A percentile compares a stretch with the other conserved stretches of the same genome.
Conservation (phyloP, 2,329 filamentous ascomycete species). For the Aschersonia sp. region DNA sequence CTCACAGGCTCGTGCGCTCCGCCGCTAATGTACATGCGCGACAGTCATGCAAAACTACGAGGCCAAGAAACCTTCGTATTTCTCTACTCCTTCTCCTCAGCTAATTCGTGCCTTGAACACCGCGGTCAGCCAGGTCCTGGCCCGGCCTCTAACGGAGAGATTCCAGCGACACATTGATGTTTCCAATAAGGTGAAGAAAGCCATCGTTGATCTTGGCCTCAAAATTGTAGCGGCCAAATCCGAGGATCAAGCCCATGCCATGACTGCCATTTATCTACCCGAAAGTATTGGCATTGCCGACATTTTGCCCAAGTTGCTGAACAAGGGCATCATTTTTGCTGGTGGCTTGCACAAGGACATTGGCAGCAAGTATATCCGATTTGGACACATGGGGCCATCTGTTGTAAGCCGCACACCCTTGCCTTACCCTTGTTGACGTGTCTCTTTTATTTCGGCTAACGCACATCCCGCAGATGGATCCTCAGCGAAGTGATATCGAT, state of each 20-base stretch:
- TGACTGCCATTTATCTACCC: slow-evolving; percentile 95
- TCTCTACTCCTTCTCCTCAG: slow-evolving; percentile 91
- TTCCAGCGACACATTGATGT: slow-evolving; percentile 69
- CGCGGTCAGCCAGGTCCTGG: slow-evolving; percentile 70
- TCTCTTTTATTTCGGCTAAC: neutral
- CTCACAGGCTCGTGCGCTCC: neutral
- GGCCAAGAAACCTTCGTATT: slow-evolving; percentile 93
- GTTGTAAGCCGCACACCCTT: slow-evolving; percentile 35
- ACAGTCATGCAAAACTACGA: slow-evolving; percentile 98
- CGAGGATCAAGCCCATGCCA: slow-evolving; percentile 87
- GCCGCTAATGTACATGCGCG: neutral
- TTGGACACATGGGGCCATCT: slow-evolving; percentile 96
- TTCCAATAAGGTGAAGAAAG: slow-evolving; percentile 77
- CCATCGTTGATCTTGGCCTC: slow-evolving; percentile 65
- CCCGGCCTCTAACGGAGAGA: slow-evolving; percentile 65
- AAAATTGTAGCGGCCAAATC: slow-evolving; percentile 75
- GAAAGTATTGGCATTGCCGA: slow-evolving; percentile 70
- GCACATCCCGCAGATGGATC: slow-evolving; percentile 42
- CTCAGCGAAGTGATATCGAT: slow-evolving; percentile 67
- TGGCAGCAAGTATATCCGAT: slow-evolving; percentile 81
- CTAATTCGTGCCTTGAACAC: slow-evolving; percentile 88
- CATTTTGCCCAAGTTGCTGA: slow-evolving; percentile 69
- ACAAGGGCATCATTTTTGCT: slow-evolving; percentile 85
- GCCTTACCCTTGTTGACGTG: too few relatives aligned
- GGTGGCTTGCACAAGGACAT: slow-evolving; percentile 95